phyloP scores from a whole-genome alignment of 2,329 filamentous ascomycete species.

The Biscogniauxia marginata region DNA sequence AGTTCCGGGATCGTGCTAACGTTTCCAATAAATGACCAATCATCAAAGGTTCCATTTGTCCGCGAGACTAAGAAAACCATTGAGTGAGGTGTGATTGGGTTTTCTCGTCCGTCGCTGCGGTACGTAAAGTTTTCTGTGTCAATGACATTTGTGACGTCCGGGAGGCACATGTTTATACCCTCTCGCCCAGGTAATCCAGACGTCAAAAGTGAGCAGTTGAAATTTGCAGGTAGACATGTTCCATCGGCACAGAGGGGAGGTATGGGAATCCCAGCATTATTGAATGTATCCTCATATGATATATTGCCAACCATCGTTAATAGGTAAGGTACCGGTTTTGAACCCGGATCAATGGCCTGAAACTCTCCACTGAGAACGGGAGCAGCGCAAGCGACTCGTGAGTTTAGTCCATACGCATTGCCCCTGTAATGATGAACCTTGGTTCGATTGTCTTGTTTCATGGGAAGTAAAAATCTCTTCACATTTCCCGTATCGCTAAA shows the following conservation, averaged over 20 bases:
- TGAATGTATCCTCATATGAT: constrained; percentile 13
- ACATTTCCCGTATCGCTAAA: constrained; percentile 22
- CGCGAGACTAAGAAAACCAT: constrained; percentile 11
- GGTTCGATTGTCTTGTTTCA: constrained; percentile 11
- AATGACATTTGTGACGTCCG: constrained; percentile 11
- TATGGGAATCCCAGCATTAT: constrained; percentile 11
- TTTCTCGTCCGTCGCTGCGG: constrained; percentile 6
- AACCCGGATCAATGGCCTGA: constrained; percentile 3
- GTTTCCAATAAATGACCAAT: constrained; percentile 10
- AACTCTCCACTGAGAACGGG: constrained; percentile 9
- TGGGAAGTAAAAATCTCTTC: constrained; percentile 18
- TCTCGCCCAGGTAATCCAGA: constrained; percentile 4
- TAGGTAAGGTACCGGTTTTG: constrained; percentile 7
- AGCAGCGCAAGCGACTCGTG: constrained; percentile 10
- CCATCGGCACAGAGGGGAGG: constrained; percentile 11
- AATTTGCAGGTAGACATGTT: constrained; percentile 14
- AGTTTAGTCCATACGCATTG: constrained; percentile 13
- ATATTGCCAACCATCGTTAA: constrained; percentile 15
- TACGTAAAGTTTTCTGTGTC: constrained; percentile 7
- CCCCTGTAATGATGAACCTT: constrained; percentile 14
- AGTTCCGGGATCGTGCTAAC: constrained; percentile 4
- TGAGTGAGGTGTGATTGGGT: constrained; percentile 12
- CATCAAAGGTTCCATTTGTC: constrained; percentile 10
- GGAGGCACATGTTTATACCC: constrained; percentile 13
- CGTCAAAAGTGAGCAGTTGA: constrained; percentile 20